Percentiles rank a stretch among this genome's conserved stretches.
Evolutionary conservation across 306 rosid genomes (phyloP).

Genomic region (Lathyrus tuberosus): DNA sequence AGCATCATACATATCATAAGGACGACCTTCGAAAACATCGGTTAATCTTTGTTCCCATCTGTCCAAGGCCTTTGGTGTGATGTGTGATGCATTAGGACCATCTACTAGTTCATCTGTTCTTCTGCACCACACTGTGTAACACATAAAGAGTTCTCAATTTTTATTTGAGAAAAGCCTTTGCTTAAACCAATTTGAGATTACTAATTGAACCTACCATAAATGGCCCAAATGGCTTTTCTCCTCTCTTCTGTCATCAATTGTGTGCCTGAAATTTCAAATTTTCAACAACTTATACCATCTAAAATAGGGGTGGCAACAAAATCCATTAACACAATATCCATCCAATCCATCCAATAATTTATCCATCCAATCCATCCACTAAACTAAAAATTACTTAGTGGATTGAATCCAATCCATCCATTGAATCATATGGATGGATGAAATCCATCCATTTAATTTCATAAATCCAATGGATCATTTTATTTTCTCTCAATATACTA

Average conservation of each 20-base stretch:
- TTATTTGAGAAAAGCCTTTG: background rate
- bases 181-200: background rate
- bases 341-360: too few relatives aligned
- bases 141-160: conserved; percentile 23
- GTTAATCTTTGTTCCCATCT: conserved; percentile 78
- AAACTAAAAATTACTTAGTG: too few relatives aligned
- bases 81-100: conserved; percentile 95
- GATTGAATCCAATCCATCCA: too few relatives aligned
- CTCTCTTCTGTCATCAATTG: conserved; percentile 89
- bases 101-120: conserved; percentile 96
- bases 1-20: conserved; percentile 96
- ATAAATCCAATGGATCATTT: too few relatives aligned
- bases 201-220: conserved; percentile 63
- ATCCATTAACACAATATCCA: too few relatives aligned
- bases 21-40: conserved; percentile 80
- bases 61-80: conserved; percentile 90
- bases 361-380: too few relatives aligned
- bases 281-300: background rate
- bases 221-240: conserved; percentile 90
- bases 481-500: too few relatives aligned
- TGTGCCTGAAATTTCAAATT: conserved; percentile 65
- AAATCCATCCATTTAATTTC: too few relatives aligned
- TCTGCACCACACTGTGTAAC: conserved; percentile 87
- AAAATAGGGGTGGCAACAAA: too few relatives aligned
- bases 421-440: too few relatives aligned